A percentile compares a stretch with the other conserved stretches of the same genome.
phyloP scores from a whole-genome alignment of 345 rosid genomes.

The Crucihimalaya himalaica region DNA sequence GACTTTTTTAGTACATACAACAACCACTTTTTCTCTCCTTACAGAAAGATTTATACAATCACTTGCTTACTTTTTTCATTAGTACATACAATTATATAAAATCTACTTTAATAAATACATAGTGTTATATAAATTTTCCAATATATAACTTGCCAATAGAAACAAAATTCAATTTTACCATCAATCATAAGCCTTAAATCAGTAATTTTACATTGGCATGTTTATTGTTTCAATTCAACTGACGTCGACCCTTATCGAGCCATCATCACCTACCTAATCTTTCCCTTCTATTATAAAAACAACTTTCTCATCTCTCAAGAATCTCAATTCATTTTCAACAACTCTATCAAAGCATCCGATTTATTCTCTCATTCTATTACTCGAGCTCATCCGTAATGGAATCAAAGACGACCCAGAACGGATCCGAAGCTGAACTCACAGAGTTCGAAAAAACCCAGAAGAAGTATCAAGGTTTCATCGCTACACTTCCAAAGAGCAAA shows the following conservation, averaged over 20 bases:
- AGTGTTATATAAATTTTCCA: neutral
- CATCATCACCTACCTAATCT: conserved; percentile 19
- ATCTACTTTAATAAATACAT: neutral
- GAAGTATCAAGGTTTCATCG: conserved; percentile 35
- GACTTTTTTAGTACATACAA: neutral
- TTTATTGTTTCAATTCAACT: neutral
- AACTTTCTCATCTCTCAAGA: conserved; percentile 2
- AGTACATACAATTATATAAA: neutral
- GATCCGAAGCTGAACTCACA: conserved; percentile 19
- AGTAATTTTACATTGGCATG: neutral
- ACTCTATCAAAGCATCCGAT: neutral
- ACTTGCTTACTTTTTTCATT: neutral
- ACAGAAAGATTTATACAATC: neutral
- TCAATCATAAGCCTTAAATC: neutral
- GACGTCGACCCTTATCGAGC: neutral
- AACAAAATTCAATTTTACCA: conserved; percentile 10
- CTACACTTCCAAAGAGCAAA: conserved; percentile 35
- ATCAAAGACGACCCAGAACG: conserved; percentile 23
- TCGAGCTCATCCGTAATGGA: conserved; percentile 5
- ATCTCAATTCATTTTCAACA: conserved; percentile 10
- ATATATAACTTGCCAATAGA: neutral
- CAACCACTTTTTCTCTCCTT: neutral
- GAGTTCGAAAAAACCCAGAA: conserved; percentile 41
- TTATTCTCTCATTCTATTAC: neutral
- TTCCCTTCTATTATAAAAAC: conserved; percentile 6